A percentile compares a stretch with the other conserved stretches of the same genome.
These are phyloP conservation scores for Scheffersomyces titani DNA, from an alignment of 1,139 yeast genomes.

Conservation along the genomic window DNA sequence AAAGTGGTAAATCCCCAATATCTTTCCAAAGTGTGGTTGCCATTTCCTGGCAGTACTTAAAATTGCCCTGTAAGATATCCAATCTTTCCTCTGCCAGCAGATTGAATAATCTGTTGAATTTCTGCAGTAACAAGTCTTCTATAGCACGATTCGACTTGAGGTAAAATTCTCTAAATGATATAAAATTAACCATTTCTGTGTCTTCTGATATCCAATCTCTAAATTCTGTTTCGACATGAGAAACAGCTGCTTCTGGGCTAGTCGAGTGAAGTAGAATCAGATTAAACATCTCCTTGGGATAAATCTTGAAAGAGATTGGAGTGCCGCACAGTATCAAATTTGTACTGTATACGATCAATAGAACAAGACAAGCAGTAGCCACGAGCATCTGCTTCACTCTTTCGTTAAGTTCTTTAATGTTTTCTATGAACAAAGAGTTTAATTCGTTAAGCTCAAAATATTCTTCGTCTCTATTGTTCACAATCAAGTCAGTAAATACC, in stretches of 20 bases:
- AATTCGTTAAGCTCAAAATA: conserved; percentile 8
- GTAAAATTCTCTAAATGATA: conserved; percentile 2
- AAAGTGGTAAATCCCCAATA: conserved; percentile 6
- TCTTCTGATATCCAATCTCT: neutral
- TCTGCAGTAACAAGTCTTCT: neutral
- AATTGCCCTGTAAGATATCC: conserved; percentile 10
- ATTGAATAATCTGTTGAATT: conserved; percentile 1
- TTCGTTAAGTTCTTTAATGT: conserved; percentile 2
- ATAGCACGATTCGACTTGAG: neutral
- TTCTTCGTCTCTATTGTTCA: neutral
- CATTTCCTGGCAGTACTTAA: conserved; percentile 9
- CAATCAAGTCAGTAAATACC: conserved; percentile 6
- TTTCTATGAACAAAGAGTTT: conserved; percentile 4
- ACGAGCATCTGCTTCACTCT: neutral
- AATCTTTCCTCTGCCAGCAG: neutral
- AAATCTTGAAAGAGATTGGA: neutral
- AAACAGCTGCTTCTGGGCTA: neutral
- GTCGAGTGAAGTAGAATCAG: neutral
- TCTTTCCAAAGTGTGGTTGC: conserved; percentile 9
- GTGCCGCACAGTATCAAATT: neutral
- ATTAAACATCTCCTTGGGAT: neutral
- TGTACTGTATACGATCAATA: neutral
- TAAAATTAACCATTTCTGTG: neutral
- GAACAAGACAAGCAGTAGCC: neutral
- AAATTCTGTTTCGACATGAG: neutral